phyloP scores from a whole-genome alignment of 2,329 filamentous ascomycete species.

The Xylariaceae sp. region DNA sequence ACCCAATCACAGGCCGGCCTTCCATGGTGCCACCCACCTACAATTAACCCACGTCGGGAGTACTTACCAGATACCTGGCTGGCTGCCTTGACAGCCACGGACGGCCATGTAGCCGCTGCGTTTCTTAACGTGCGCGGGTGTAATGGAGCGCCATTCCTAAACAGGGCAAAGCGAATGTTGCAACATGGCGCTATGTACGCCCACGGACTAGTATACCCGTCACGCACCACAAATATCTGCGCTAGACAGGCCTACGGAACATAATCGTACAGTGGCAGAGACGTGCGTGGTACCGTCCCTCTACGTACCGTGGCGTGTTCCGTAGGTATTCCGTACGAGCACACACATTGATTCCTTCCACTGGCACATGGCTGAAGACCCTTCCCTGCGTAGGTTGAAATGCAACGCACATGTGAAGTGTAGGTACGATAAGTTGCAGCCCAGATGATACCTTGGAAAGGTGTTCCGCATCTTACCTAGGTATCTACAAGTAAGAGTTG shows the following conservation, averaged over 20 bases:
- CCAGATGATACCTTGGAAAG: no score
- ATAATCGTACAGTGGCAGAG: not conserved
- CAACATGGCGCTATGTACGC: not conserved
- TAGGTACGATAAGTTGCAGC: no score
- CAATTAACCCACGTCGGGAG: not conserved
- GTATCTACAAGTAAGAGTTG: not conserved
- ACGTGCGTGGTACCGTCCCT: not conserved
- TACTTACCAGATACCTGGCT: not conserved
- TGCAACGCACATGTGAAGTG: no score
- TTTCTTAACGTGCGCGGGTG: slow-evolving; percentile 1
- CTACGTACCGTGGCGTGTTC: not conserved
- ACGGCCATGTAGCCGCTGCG: not conserved
- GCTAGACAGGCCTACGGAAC: not conserved
- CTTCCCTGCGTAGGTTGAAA: no score
- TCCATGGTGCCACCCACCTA: slow-evolving; percentile 1
- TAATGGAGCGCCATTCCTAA: slow-evolving; percentile 1
- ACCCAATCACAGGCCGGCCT: slow-evolving; percentile 18
- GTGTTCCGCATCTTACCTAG: not conserved
- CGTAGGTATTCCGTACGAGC: not conserved
- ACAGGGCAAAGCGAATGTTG: slow-evolving; percentile 9
- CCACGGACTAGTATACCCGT: not conserved
- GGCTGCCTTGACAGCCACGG: not conserved
- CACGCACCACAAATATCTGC: not conserved
- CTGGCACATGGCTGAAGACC: no score
- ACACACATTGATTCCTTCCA: no score